Conservation (phyloP, 2,329 filamentous ascomycete genomes). For the Nothomitra cinnamomea region DNA sequence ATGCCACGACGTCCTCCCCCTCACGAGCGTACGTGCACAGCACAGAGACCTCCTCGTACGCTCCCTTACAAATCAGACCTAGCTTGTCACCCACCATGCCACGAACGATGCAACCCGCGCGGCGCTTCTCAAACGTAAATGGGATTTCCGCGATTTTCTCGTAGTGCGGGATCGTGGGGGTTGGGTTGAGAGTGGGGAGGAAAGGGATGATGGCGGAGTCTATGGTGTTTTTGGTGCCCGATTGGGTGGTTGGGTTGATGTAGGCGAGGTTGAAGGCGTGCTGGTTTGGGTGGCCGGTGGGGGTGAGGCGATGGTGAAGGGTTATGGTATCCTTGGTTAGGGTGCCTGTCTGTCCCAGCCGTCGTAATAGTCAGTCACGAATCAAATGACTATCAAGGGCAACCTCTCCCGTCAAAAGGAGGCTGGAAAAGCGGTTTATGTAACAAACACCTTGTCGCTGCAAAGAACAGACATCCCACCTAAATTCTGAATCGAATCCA, state of each 20-base stretch:
- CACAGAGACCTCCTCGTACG: not conserved
- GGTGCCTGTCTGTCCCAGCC: slow-evolving; percentile 4
- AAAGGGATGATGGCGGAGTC: not conserved
- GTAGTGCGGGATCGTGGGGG: not conserved
- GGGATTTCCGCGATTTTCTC: slow-evolving; percentile 3
- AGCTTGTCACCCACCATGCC: not conserved
- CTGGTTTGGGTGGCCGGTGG: not conserved
- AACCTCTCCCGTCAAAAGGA: too few species aligned
- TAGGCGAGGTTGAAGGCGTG: not conserved
- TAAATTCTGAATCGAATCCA: slow-evolving; percentile 5
- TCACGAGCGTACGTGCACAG: not conserved
- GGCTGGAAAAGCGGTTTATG: too few species aligned
- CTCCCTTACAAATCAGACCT: not conserved
- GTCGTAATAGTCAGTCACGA: too few species aligned
- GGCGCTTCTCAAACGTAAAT: slow-evolving; percentile 4
- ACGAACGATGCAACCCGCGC: not conserved
- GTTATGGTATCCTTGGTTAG: slow-evolving; percentile 2
- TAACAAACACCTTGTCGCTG: slow-evolving; percentile 2
- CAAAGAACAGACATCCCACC: slow-evolving; percentile 3
- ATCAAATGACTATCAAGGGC: too few species aligned
- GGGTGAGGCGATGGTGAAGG: not conserved
- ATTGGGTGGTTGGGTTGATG: not conserved
- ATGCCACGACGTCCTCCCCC: not conserved
- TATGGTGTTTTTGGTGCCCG: not conserved
- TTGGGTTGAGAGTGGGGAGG: too few species aligned